Evolutionary conservation across 1,139 yeast genomes (phyloP).

Genomic region (Wickerhamomyces sp.): DNA sequence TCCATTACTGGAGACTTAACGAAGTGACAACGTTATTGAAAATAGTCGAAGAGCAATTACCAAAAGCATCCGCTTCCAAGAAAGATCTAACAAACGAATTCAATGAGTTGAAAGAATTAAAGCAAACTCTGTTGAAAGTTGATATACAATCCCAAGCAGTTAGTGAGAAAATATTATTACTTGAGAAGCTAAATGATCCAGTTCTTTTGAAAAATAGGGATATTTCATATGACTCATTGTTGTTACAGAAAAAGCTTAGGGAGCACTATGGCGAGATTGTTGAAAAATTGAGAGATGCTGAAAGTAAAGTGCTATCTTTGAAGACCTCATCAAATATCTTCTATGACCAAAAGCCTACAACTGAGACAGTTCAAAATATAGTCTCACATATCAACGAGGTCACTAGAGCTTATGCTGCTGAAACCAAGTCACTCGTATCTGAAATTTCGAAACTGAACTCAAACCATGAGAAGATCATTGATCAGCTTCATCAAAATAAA

Average conservation of each 20-base stretch:
- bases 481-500: slow-evolving; percentile 8
- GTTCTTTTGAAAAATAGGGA: slow-evolving; percentile 12
- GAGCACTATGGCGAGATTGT: slow-evolving; percentile 6
- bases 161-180: slow-evolving; percentile 7
- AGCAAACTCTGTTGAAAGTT: neutral
- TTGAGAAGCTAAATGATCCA: slow-evolving; percentile 10
- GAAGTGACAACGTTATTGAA: slow-evolving; percentile 28
- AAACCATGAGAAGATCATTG: slow-evolving; percentile 16
- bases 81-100: neutral
- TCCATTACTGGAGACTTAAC: slow-evolving; percentile 38
- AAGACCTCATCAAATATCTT: slow-evolving; percentile 15
- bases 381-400: slow-evolving; percentile 12
- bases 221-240: slow-evolving; percentile 15
- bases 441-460: slow-evolving; percentile 18
- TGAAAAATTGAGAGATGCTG: slow-evolving; percentile 15
- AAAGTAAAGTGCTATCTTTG: slow-evolving; percentile 14
- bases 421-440: slow-evolving; percentile 13
- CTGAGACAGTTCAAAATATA: slow-evolving; percentile 12
- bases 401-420: slow-evolving; percentile 16
- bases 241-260: slow-evolving; percentile 17
- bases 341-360: slow-evolving; percentile 8
- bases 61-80: neutral
- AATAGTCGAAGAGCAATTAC: slow-evolving; percentile 14
- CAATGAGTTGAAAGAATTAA: neutral
- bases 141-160: slow-evolving; percentile 7